These are phyloP conservation scores for Apiospora sp. DNA, from an alignment of 2,329 filamentous ascomycete species.

Conservation along the genomic window DNA sequence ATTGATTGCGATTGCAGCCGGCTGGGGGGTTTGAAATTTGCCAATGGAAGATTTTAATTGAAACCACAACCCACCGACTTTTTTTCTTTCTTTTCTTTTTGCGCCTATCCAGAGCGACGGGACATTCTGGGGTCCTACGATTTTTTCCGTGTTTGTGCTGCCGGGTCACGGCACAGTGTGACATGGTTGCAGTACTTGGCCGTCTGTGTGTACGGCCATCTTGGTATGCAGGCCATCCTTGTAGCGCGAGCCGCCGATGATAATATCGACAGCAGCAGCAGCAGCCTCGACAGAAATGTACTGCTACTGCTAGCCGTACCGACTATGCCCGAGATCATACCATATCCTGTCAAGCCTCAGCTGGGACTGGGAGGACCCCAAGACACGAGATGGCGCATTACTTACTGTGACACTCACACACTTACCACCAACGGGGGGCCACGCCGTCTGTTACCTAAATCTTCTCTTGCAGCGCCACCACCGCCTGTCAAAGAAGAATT, in stretches of 20 bases:
- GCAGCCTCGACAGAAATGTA: neutral
- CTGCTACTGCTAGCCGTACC: neutral
- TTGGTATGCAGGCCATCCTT: neutral
- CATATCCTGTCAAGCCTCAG: neutral
- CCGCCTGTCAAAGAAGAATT: neutral
- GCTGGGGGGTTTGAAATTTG: neutral
- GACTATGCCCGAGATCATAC: neutral
- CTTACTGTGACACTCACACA: neutral
- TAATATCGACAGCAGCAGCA: neutral
- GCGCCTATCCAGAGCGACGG: constrained; percentile 15
- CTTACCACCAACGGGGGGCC: neutral
- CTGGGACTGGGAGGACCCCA: neutral
- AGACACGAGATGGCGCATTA: neutral
- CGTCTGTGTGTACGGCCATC: neutral
- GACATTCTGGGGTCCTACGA: neutral
- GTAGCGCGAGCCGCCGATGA: constrained; percentile 20
- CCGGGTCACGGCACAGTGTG: constrained; percentile 13
- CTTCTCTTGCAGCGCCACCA: neutral
- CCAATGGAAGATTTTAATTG: constrained; percentile 1
- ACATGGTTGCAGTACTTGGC: neutral
- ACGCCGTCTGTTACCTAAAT: neutral
- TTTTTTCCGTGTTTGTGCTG: neutral
- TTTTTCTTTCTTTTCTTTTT: neutral
- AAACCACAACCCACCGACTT: constrained; percentile 10
- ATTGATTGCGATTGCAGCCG: neutral